Percentiles rank a stretch among this genome's conserved stretches.
Conservation (phyloP, 2,329 filamentous ascomycete genomes). For the Xylaria sp. region DNA sequence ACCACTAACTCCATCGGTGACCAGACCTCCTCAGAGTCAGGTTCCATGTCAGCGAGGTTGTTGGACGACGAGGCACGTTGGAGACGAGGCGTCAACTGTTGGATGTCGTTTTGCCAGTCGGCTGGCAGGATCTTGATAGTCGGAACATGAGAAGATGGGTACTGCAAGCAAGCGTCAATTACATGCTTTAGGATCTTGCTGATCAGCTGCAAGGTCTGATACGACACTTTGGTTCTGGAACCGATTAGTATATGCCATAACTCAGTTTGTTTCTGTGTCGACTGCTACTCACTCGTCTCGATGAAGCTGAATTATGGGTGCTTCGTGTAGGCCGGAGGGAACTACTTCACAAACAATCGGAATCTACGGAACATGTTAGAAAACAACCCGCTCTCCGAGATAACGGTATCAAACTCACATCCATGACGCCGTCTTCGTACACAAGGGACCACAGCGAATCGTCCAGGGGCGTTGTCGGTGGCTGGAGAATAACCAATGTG, state of each 20-base stretch:
- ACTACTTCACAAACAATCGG: conserved; percentile 72
- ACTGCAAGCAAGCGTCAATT: conserved; percentile 26
- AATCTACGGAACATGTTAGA: conserved; percentile 37
- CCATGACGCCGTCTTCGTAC: conserved; percentile 60
- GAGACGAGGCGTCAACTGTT: conserved; percentile 22
- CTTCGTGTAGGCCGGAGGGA: conserved; percentile 49
- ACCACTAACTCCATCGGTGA: conserved; percentile 45
- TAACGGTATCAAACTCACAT: conserved; percentile 41
- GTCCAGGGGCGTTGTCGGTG: conserved; percentile 53
- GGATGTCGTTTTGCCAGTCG: conserved; percentile 18
- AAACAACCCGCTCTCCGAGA: background rate
- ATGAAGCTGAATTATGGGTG: conserved; percentile 57
- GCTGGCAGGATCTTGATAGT: conserved; percentile 18
- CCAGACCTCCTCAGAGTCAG: conserved; percentile 18
- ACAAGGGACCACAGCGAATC: conserved; percentile 50
- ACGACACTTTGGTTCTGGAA: conserved; percentile 25
- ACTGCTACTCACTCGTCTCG: conserved; percentile 44
- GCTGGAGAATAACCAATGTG: conserved; percentile 73
- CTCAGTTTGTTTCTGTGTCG: background rate
- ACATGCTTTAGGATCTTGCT: conserved; percentile 28
- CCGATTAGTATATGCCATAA: conserved; percentile 8
- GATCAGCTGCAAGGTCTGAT: conserved; percentile 22
- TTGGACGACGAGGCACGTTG: background rate
- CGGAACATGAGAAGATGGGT: conserved; percentile 29
- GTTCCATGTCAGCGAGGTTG: background rate